These are phyloP conservation scores for Tolypocladium endophyticum DNA, from an alignment of 2,329 filamentous ascomycete species.

Conservation along the genomic window DNA sequence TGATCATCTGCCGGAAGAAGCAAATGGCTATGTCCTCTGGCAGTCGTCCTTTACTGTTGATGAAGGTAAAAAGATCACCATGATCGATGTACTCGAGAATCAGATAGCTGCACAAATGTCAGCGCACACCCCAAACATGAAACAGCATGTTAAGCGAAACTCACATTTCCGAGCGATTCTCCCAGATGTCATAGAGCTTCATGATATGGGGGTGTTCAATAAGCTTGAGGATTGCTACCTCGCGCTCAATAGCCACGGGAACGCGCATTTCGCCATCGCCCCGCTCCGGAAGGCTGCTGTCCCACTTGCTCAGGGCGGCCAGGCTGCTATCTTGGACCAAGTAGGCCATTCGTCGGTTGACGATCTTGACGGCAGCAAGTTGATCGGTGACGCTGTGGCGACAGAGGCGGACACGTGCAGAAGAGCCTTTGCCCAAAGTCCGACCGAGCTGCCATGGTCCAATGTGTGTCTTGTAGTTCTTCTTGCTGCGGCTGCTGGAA, in stretches of 20 bases:
- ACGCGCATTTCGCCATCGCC: constrained; percentile 57
- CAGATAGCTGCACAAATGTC: constrained; percentile 57
- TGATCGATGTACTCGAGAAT: constrained; percentile 84
- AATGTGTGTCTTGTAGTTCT: constrained; percentile 59
- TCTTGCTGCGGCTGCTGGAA: constrained; percentile 27
- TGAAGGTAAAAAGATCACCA: constrained; percentile 76
- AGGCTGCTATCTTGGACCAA: constrained; percentile 79
- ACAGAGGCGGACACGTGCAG: constrained; percentile 76
- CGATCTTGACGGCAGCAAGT: constrained; percentile 87
- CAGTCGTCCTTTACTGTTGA: constrained; percentile 63
- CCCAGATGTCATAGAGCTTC: constrained; percentile 93
- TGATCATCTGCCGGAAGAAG: constrained; percentile 89
- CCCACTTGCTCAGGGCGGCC: constrained; percentile 68
- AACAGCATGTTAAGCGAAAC: constrained; percentile 18
- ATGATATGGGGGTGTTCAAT: constrained; percentile 94
- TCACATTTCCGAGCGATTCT: constrained; percentile 90
- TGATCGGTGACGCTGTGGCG: constrained; percentile 71
- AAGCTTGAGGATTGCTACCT: constrained; percentile 94
- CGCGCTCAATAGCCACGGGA: constrained; percentile 82
- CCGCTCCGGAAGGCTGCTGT: constrained; percentile 43
- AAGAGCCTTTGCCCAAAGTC: constrained; percentile 82
- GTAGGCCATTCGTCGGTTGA: constrained; percentile 71
- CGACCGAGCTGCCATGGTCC: constrained; percentile 90
- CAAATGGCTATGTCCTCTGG: constrained; percentile 70
- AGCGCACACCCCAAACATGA: not conserved